Conservation (phyloP, 352 stramenopile genomes). For the Globisporangium emineosum region DNA sequence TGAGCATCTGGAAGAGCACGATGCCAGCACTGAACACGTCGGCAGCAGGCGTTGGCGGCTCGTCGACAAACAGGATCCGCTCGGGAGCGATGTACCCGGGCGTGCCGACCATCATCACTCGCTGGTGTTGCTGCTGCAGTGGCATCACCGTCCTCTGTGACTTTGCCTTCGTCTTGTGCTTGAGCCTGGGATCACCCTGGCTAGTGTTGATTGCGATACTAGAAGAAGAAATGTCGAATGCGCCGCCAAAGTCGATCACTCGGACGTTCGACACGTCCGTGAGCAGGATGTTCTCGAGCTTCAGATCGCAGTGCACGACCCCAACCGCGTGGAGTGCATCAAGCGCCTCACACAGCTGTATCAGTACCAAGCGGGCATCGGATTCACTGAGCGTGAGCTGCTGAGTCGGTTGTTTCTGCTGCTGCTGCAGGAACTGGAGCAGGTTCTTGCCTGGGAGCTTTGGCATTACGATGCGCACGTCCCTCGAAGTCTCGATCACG, state of each 20-base stretch:
- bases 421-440: slow-evolving; percentile 32
- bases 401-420: not conserved
- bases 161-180: not conserved
- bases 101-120: slow-evolving; percentile 47
- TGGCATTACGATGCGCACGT: slow-evolving; percentile 57
- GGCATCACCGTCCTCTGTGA: not conserved
- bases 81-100: slow-evolving; percentile 65
- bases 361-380: slow-evolving; percentile 40
- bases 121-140: not conserved
- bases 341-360: slow-evolving; percentile 70
- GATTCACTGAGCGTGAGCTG: slow-evolving; percentile 24
- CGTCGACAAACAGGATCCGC: slow-evolving; percentile 32
- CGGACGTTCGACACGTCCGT: slow-evolving; percentile 27
- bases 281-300: slow-evolving; percentile 95
- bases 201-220: not conserved
- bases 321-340: slow-evolving; percentile 89
- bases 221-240: slow-evolving; percentile 30
- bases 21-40: slow-evolving; percentile 68
- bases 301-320: slow-evolving; percentile 97
- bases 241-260: slow-evolving; percentile 66
- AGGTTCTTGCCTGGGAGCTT: slow-evolving; percentile 43
- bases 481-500: slow-evolving; percentile 42
- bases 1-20: slow-evolving; percentile 57
- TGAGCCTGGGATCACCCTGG: not conserved
- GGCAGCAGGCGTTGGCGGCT: slow-evolving; percentile 31